Evolutionary conservation across 768 basidiomycete genomes (phyloP).

Genomic region (Tulasnella sp.): DNA sequence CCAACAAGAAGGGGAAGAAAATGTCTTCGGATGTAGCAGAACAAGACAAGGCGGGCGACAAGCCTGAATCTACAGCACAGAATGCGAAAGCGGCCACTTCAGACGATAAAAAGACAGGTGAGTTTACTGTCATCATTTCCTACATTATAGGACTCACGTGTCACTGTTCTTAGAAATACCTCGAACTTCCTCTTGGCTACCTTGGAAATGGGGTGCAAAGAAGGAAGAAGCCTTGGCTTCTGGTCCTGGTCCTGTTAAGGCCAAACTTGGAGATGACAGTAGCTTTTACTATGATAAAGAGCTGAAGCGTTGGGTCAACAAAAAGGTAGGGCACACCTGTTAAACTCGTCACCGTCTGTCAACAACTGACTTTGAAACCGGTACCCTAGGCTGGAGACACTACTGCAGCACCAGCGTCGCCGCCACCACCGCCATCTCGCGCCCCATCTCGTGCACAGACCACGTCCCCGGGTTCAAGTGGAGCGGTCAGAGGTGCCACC

Average conservation of each 20-base stretch:
- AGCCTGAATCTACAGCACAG: neutral
- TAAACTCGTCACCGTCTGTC: neutral
- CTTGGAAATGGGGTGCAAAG: constrained; percentile 49
- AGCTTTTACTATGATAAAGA: constrained; percentile 91
- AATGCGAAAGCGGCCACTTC: neutral
- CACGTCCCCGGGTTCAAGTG: constrained; percentile 51
- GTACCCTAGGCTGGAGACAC: constrained; percentile 43
- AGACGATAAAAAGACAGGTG: constrained; percentile 15
- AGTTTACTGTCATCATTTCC: neutral
- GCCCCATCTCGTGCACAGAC: constrained; percentile 80
- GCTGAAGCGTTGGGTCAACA: constrained; percentile 93
- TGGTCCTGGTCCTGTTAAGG: constrained; percentile 62
- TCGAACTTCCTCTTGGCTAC: constrained; percentile 51
- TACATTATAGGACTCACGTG: constrained; percentile 13
- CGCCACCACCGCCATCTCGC: constrained; percentile 70
- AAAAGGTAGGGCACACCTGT: constrained; percentile 44
- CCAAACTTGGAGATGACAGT: constrained; percentile 85
- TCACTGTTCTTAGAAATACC: neutral
- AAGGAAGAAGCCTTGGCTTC: constrained; percentile 44
- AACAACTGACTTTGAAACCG: neutral
- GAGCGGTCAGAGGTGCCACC: constrained; percentile 3
- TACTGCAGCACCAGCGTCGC: constrained; percentile 37
- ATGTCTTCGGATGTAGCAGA: constrained; percentile 24
- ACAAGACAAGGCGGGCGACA: constrained; percentile 23
- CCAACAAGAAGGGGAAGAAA: constrained; percentile 31